These are phyloP conservation scores for Zostera marina DNA, from an alignment of 116 monocot species.

Conservation along the genomic window DNA sequence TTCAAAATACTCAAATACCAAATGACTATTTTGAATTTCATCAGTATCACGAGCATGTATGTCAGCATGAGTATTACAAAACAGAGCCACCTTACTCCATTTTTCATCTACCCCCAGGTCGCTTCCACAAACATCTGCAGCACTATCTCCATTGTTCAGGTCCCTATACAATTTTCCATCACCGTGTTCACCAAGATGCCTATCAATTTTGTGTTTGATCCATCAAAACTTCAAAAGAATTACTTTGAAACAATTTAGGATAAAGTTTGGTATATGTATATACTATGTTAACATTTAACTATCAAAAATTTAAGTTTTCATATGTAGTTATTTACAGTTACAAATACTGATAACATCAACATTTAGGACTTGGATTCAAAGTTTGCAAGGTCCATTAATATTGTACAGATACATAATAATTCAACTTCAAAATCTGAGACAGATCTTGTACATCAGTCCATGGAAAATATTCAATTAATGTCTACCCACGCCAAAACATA, in stretches of 20 bases:
- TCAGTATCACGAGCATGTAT: background rate
- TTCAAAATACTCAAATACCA: slow-evolving; percentile 4
- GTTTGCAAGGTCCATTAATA: too few species aligned
- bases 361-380: too few species aligned
- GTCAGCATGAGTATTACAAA: background rate
- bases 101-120: background rate
- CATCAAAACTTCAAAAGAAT: background rate
- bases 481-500: too few species aligned
- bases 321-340: too few species aligned
- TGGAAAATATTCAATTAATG: too few species aligned
- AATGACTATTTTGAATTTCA: slow-evolving; percentile 1
- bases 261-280: too few species aligned
- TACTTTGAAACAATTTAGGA: background rate
- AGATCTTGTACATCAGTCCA: too few species aligned
- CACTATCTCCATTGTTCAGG: background rate
- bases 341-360: too few species aligned
- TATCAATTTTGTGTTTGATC: background rate
- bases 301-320: too few species aligned
- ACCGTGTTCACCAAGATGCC: slow-evolving; percentile 1
- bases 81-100: background rate
- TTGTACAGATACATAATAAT: too few species aligned
- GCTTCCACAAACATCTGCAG: slow-evolving; percentile 1
- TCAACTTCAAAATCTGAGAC: too few species aligned
- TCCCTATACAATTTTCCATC: background rate
- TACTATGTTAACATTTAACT: too few species aligned